Percentiles rank a stretch among this genome's conserved stretches.
Conservation (phyloP, 1,284 basidiomycete genomes). For the Cryptococcus sp. region DNA sequence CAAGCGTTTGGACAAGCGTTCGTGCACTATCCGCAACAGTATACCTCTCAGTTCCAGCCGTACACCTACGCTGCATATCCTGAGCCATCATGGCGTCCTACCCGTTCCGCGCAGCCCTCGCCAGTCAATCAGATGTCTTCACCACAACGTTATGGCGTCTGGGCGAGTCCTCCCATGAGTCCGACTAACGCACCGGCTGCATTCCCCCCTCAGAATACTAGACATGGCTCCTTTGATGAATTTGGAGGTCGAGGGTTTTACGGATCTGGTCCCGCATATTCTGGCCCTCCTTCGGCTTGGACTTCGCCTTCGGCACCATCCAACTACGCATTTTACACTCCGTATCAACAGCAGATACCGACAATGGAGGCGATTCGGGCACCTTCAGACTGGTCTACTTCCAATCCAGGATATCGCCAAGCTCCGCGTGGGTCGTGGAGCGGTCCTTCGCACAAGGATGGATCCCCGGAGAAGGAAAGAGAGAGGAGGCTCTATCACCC, state of each 20-base stretch:
- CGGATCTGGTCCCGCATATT: background rate
- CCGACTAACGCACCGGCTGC: slow-evolving; percentile 12
- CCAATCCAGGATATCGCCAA: background rate
- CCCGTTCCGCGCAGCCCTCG: slow-evolving; percentile 17
- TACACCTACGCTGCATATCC: slow-evolving; percentile 12
- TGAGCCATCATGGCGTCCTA: slow-evolving; percentile 7
- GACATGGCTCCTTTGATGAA: slow-evolving; percentile 17
- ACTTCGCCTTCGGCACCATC: slow-evolving; percentile 17
- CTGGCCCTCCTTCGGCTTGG: slow-evolving; percentile 17
- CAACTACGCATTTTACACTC: slow-evolving; percentile 15
- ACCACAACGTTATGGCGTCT: slow-evolving; percentile 17
- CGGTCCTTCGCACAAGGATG: slow-evolving; percentile 16
- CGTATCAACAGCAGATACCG: slow-evolving; percentile 11
- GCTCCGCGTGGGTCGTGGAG: slow-evolving; percentile 23
- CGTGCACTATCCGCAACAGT: slow-evolving; percentile 10
- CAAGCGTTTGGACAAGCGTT: slow-evolving; percentile 11
- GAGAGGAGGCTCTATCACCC: slow-evolving; percentile 53
- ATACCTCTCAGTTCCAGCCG: slow-evolving; percentile 1
- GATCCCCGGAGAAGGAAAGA: slow-evolving; percentile 20
- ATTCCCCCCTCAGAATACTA: slow-evolving; percentile 9
- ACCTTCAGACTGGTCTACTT: slow-evolving; percentile 7
- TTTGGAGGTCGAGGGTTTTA: slow-evolving; percentile 8
- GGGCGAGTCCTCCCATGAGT: slow-evolving; percentile 31
- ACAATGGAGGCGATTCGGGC: slow-evolving; percentile 11
- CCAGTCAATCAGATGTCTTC: slow-evolving; percentile 17